A percentile compares a stretch with the other conserved stretches of the same genome.
Conservation (phyloP, 2,329 filamentous ascomycete genomes). For the Bipolaris gigantea region DNA sequence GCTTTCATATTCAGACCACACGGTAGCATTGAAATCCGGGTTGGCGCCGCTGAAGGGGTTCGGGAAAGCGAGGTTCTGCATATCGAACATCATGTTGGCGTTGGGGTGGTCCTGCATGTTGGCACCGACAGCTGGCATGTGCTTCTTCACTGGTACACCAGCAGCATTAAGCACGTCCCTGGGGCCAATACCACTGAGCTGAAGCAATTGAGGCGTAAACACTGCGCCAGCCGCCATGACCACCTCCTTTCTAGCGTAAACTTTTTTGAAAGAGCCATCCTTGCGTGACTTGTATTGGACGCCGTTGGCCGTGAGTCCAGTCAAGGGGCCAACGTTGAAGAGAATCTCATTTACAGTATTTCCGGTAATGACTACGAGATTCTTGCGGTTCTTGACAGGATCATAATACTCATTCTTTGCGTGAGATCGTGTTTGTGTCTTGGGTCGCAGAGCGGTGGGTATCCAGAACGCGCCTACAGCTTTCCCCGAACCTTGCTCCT, state of each 20-base stretch:
- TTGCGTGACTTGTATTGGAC: conserved; percentile 25
- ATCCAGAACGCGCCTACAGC: conserved; percentile 37
- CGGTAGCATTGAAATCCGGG: conserved; percentile 29
- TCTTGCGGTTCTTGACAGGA: conserved; percentile 24
- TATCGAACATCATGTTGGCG: conserved; percentile 23
- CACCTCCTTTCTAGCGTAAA: conserved; percentile 52
- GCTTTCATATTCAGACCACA: conserved; percentile 30
- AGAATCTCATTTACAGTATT: conserved; percentile 32
- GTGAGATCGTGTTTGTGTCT: conserved; percentile 40
- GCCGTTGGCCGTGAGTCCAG: conserved; percentile 23
- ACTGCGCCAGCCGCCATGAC: conserved; percentile 61
- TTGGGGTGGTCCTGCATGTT: conserved; percentile 42
- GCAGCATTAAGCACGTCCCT: conserved; percentile 26
- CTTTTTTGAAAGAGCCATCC: conserved; percentile 21
- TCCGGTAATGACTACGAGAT: conserved; percentile 26
- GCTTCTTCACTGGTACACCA: conserved; percentile 28
- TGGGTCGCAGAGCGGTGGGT: conserved; percentile 27
- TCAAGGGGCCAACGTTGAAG: conserved; percentile 19
- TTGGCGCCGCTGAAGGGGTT: conserved; percentile 27
- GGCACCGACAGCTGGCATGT: conserved; percentile 35
- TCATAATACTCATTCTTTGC: conserved; percentile 36
- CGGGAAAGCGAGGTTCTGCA: conserved; percentile 25
- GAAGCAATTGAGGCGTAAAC: conserved; percentile 59
- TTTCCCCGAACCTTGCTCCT: conserved; percentile 32
- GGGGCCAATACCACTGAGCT: conserved; percentile 37